Evolutionary conservation across 495 filamentous ascomycete species (phyloP).

Genomic region (Penicillium steckii): DNA sequence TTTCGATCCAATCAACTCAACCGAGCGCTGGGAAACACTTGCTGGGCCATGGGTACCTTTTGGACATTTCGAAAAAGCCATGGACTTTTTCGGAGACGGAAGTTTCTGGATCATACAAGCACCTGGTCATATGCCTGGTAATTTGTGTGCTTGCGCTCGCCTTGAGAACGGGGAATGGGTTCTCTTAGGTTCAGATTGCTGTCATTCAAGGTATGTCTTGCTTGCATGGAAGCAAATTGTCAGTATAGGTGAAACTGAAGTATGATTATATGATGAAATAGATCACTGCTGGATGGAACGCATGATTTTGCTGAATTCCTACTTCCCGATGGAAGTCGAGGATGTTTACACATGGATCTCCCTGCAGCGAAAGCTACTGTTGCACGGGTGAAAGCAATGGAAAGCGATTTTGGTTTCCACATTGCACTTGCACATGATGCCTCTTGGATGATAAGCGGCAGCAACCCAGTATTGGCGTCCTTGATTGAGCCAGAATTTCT

Average conservation of each 20-base stretch:
- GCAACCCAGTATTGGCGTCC: neutral
- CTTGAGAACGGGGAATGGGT: slow-evolving; percentile 2
- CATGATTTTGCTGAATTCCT: neutral
- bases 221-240: too few relatives aligned
- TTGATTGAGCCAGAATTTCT: neutral
- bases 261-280: neutral
- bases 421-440: neutral
- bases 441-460: neutral
- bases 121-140: slow-evolving; percentile 28
- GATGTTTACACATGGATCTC: neutral
- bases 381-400: neutral
- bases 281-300: neutral
- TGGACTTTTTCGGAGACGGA: slow-evolving; percentile 30
- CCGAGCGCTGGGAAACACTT: slow-evolving; percentile 4
- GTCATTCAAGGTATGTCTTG: neutral
- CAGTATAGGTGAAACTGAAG: neutral
- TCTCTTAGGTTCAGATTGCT: slow-evolving; percentile 1
- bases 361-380: neutral
- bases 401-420: neutral
- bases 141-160: slow-evolving; percentile 16
- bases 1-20: neutral
- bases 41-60: slow-evolving; percentile 9
- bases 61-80: slow-evolving; percentile 28
- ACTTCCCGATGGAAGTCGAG: neutral
- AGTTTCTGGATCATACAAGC: slow-evolving; percentile 34